Conservation (phyloP, 2,329 filamentous ascomycete species). For the Aureobasidium namibiae region DNA sequence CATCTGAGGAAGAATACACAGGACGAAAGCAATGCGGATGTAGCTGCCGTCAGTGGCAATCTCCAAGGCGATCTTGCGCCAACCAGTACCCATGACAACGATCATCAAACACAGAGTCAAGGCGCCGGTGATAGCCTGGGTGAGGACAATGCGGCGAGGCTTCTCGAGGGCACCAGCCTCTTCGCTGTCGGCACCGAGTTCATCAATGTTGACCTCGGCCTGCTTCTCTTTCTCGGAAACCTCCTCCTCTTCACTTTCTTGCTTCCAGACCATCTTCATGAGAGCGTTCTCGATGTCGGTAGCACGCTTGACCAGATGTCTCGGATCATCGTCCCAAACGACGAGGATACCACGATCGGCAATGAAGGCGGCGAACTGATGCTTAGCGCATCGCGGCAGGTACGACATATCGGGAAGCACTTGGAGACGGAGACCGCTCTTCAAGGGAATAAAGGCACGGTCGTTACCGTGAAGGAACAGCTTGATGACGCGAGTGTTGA, state of each 20-base stretch:
- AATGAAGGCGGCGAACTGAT: constrained; percentile 59
- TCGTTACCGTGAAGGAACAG: constrained; percentile 47
- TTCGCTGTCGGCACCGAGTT: constrained; percentile 26
- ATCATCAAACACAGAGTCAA: constrained; percentile 47
- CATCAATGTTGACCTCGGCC: constrained; percentile 24
- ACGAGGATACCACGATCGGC: constrained; percentile 50
- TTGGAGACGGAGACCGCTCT: constrained; percentile 52
- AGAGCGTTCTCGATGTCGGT: constrained; percentile 45
- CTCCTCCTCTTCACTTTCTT: constrained; percentile 32
- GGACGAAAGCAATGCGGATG: constrained; percentile 46
- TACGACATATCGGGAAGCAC: constrained; percentile 51
- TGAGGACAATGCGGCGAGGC: constrained; percentile 44
- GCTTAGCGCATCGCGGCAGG: constrained; percentile 53
- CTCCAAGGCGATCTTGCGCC: constrained; percentile 47
- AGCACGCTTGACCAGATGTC: constrained; percentile 45
- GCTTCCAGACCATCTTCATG: constrained; percentile 52
- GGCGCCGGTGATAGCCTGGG: constrained; percentile 47
- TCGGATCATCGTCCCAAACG: constrained; percentile 57
- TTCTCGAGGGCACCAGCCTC: constrained; percentile 31
- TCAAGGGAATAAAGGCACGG: constrained; percentile 49
- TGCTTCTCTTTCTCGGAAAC: constrained; percentile 32
- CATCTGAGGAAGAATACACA: constrained; percentile 45
- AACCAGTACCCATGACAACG: constrained; percentile 49
- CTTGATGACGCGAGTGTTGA: constrained; percentile 57
- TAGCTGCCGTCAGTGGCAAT: constrained; percentile 46